phyloP scores from a whole-genome alignment of 2,329 filamentous ascomycete genomes.

The Truncatella angustata region DNA sequence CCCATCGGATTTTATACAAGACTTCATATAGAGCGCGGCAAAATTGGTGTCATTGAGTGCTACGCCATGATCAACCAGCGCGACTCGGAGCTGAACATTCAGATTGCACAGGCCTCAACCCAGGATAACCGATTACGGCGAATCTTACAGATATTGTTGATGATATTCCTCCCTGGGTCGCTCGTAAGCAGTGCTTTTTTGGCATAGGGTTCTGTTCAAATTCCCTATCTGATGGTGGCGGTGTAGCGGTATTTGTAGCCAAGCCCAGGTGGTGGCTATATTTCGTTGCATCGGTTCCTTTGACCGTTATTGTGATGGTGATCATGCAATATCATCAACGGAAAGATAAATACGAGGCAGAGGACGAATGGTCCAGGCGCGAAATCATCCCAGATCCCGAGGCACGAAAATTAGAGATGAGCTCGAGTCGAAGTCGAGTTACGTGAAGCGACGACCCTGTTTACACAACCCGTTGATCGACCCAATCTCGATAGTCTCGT shows the following conservation, averaged over 20 bases:
- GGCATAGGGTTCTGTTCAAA: slow-evolving; percentile 14
- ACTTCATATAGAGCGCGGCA: slow-evolving; percentile 13
- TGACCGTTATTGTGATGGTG: slow-evolving; percentile 6
- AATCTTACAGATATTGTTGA: slow-evolving; percentile 11
- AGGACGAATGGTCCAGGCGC: slow-evolving; percentile 6
- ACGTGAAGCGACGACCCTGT: too few species aligned
- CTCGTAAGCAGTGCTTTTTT: slow-evolving; percentile 13
- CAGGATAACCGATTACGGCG: slow-evolving; percentile 12
- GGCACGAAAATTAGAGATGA: background rate
- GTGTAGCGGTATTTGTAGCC: slow-evolving; percentile 6
- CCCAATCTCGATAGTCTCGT: too few species aligned
- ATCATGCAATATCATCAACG: slow-evolving; percentile 13
- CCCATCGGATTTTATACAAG: slow-evolving; percentile 9
- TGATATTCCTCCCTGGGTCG: slow-evolving; percentile 12
- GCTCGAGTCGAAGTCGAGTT: background rate
- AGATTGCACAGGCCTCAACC: slow-evolving; percentile 12
- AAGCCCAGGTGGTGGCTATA: slow-evolving; percentile 10
- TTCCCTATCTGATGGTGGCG: slow-evolving; percentile 3
- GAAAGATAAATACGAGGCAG: slow-evolving; percentile 3
- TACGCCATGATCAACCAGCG: slow-evolving; percentile 14
- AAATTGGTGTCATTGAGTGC: slow-evolving; percentile 13
- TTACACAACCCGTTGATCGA: too few species aligned
- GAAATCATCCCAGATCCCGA: background rate
- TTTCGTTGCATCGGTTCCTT: slow-evolving; percentile 9
- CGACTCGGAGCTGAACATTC: slow-evolving; percentile 14